Evolutionary conservation across 805 yeast genomes (phyloP), one percentile per base, ranked within the genome.

Genomic region (Metschnikowia cerradonensis): DNA sequence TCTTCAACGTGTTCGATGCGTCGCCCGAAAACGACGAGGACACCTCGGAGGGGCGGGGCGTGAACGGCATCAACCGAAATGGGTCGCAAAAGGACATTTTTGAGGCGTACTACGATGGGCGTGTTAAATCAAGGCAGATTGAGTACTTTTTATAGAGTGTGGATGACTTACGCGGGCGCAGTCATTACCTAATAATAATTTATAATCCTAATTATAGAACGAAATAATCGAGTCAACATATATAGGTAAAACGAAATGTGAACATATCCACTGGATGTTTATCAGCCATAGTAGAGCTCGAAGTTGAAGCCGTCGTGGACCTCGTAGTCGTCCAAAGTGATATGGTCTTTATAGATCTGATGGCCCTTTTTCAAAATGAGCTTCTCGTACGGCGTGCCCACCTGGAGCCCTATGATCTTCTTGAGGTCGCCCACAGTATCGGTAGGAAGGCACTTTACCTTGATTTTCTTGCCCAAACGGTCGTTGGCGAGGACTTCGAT

Each of bases 1-100:
- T 81, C 48, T 94, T 92, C 69, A 94, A 94, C 63, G 96, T 95
- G 1, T 94, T 94, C 68, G 98, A 90, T 56, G 98, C 97, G 13
- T 94, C 97, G 6, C 98, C 98, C 0, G 97, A 90, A 60, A 90
- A 91, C 64, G 86, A 83, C 47, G 80, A 80, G 56, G 86, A 77
- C 56, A 76, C 80, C 10, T 45, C 63, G 41, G 68, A 65, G 60
- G 75, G 77, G 7, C 67, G 68, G 45, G 60, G 72, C 33, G 72
- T 78, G 50, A 73, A 70, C 57, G 74, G 77, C 1, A 52, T 60
- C 32, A 52, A 45, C 36, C 48, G 52, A 11, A 39, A 41, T 34
- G 41, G 34, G 33, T 33, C 38, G 22, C 22, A 31, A 34, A 54
- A 54, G 43, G 68, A 65, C 47, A 54, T 62, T 40, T 64, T 64